Base-by-base conservation (phyloP, 306 rosid genomes). In the Erythrophleum fordii region DNA sequence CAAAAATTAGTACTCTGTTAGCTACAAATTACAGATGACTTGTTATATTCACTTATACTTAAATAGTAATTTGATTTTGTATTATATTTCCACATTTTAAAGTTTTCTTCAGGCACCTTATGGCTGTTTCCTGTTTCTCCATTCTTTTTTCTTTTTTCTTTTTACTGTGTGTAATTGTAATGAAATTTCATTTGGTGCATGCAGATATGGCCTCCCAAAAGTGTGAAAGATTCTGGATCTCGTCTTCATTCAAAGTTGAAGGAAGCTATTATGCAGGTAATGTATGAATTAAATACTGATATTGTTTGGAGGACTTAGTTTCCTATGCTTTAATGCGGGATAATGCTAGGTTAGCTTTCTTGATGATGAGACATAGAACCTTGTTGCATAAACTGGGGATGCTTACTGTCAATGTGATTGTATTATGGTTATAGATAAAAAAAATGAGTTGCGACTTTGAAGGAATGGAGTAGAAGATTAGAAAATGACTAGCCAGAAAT, bases 141-240 rank as follows among this genome's bases (percentile, higher is more conserved):
- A 2, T 34, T 56, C 5, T 44, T 74, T 51, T 41, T 20, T 5
- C n/a, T n/a, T n/a, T n/a, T n/a, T n/a, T n/a, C n/a, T n/a, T n/a
- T n/a, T n/a, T n/a, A n/a, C n/a, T n/a, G 0, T 77, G 45, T 49
- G 62, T 72, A 31, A 76, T 80, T 16, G 34, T 71, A 48, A 76
- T 79, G 77, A 76, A 69, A 72, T 78, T 42, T 42, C 17, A 23
- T 68, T 12, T 68, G 61, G 61, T 70, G 55, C 80, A 28, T 86
- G 89, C 88, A 96, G 99, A 92, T 96, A 86, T 96, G 99, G 99
- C 99, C 99, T 75, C 98, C 99, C 79, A 93, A 93, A 86, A 92
- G 84, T 71, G 91, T 96, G 83, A 93, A 93, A 83, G 99, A 96
- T 80, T 96, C 97, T 18, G 99, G 92, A 80, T 96, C 99, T 44